Conservation (phyloP, 345 rosid genomes). For the Gossypium raimondii region DNA sequence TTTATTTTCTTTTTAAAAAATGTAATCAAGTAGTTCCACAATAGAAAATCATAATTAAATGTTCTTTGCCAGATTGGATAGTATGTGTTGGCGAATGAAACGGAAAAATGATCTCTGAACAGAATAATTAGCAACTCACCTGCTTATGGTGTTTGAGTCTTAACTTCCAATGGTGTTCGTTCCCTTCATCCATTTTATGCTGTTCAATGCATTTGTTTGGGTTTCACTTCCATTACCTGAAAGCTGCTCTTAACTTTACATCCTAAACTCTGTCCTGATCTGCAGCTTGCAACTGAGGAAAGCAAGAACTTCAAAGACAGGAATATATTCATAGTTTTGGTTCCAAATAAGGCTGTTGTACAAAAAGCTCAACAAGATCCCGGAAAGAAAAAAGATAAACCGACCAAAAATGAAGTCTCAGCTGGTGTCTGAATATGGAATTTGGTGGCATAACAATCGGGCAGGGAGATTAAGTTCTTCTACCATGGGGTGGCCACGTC, state of each 20-base stretch:
- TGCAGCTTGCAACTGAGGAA: conserved; percentile 89
- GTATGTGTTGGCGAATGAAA: background rate
- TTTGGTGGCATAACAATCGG: conserved; percentile 7
- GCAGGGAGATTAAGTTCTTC: conserved; percentile 17
- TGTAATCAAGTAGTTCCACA: background rate
- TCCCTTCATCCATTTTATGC: background rate
- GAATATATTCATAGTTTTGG: conserved; percentile 68
- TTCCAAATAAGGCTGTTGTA: conserved; percentile 68
- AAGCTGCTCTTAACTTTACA: background rate
- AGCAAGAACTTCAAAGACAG: conserved; percentile 73
- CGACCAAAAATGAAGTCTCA: conserved; percentile 52
- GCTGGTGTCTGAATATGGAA: conserved; percentile 40
- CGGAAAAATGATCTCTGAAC: background rate
- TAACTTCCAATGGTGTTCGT: background rate
- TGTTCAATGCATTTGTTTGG: background rate
- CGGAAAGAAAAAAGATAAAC: conserved; percentile 56
- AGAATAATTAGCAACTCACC: conserved; percentile 1
- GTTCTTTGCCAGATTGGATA: background rate
- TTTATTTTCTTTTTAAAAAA: background rate
- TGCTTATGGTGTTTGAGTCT: background rate
- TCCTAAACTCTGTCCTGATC: conserved; percentile 1
- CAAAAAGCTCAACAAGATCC: conserved; percentile 75
- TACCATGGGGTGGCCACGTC: conserved; percentile 13
- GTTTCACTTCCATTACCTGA: background rate
- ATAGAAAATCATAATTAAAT: background rate